phyloP scores from a whole-genome alignment of 2,329 filamentous ascomycete genomes.

The Neurospora crassa region DNA sequence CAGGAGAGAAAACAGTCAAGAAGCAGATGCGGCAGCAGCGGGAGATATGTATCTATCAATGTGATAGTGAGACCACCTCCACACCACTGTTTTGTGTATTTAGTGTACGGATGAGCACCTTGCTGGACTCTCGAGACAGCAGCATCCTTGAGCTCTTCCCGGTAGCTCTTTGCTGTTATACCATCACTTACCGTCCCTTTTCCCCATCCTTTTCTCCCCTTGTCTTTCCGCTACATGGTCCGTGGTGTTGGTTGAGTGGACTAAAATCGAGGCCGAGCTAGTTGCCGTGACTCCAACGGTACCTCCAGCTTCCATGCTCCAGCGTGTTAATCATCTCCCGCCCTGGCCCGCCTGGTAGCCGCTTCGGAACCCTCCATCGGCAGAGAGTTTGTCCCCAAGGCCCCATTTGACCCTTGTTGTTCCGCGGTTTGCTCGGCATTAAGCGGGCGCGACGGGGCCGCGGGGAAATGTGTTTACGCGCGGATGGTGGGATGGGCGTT shows the following conservation, averaged over 20 bases:
- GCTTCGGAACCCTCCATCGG: background rate
- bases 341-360: background rate
- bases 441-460: background rate
- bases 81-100: background rate
- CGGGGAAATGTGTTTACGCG: background rate
- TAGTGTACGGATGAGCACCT: background rate
- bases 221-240: background rate
- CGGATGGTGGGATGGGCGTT: background rate
- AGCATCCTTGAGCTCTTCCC: background rate
- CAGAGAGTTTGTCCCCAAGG: background rate
- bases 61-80: background rate
- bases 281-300: background rate
- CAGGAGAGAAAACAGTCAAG: background rate
- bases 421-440: background rate
- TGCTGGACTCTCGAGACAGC: background rate
- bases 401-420: background rate
- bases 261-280: background rate
- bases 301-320: background rate
- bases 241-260: background rate
- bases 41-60: background rate
- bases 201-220: background rate
- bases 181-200: background rate
- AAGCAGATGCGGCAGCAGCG: background rate
- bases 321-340: background rate
- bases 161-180: background rate